Conservation (phyloP, 768 basidiomycete species). For the Omphalotus guepiniiformis region DNA sequence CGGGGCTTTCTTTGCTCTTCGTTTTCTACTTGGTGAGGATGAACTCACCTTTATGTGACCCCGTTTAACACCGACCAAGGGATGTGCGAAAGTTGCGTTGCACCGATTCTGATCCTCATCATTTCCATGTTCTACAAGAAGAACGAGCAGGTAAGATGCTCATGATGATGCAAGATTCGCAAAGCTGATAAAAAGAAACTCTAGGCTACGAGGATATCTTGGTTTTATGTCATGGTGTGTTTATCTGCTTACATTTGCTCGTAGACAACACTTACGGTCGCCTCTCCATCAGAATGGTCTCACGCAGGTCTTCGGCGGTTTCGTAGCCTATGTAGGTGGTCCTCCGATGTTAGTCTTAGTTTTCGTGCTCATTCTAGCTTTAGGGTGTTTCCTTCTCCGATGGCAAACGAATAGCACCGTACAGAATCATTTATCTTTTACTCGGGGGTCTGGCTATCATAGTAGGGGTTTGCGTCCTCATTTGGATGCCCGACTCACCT, state of each 20-base stretch:
- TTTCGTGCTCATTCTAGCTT: not conserved
- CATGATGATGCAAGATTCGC: too few relatives aligned
- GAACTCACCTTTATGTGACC: not conserved
- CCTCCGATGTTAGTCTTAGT: not conserved
- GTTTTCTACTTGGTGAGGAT: constrained; percentile 53
- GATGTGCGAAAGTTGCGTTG: constrained; percentile 65
- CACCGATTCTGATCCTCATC: constrained; percentile 57
- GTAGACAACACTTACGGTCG: not conserved
- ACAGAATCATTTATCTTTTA: constrained; percentile 58
- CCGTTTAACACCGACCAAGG: constrained; percentile 28
- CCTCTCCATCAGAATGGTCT: constrained; percentile 44
- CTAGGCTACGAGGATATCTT: constrained; percentile 54
- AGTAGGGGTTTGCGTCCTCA: constrained; percentile 49
- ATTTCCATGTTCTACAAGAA: constrained; percentile 70
- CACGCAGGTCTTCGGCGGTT: constrained; percentile 58
- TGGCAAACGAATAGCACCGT: constrained; percentile 45
- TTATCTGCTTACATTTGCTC: not conserved
- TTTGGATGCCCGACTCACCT: constrained; percentile 65
- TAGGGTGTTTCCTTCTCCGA: constrained; percentile 55
- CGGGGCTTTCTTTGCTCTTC: constrained; percentile 56
- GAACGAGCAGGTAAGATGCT: constrained; percentile 45
- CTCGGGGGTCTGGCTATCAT: constrained; percentile 58
- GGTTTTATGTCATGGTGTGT: constrained; percentile 63
- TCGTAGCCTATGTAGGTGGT: constrained; percentile 51
- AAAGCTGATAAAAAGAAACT: not conserved